Evolutionary conservation across 495 filamentous ascomycete species (phyloP).

Genomic region (Pyrenula aspistea): DNA sequence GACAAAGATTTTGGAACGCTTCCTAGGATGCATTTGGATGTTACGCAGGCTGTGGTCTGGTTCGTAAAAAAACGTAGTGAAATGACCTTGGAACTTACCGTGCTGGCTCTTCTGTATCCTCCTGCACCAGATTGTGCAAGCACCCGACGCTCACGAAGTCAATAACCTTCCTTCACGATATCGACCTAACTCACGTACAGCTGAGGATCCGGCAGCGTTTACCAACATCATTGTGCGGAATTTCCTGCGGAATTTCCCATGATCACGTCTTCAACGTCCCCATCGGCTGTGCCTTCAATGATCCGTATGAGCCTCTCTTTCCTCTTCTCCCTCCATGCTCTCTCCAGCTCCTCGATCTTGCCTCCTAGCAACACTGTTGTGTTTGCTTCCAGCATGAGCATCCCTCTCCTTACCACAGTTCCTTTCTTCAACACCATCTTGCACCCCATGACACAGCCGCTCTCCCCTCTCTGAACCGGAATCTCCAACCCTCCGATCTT

Average conservation of each 20-base stretch:
- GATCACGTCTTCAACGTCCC: background rate
- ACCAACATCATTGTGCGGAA: too few relatives aligned
- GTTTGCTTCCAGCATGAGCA: constrained; percentile 60
- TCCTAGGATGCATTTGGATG: too few relatives aligned
- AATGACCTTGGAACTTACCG: too few relatives aligned
- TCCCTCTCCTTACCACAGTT: constrained; percentile 55
- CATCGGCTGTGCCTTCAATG: constrained; percentile 8
- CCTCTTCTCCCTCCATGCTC: constrained; percentile 60
- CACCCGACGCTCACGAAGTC: too few relatives aligned
- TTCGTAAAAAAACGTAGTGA: too few relatives aligned
- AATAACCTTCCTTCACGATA: too few relatives aligned
- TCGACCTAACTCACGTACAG: too few relatives aligned
- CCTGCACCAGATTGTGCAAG: too few relatives aligned
- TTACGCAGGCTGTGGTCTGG: too few relatives aligned
- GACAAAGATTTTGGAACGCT: too few relatives aligned
- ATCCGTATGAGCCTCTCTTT: constrained; percentile 57
- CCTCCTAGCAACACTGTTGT: constrained; percentile 62
- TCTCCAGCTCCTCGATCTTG: constrained; percentile 73
- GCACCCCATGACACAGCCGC: constrained; percentile 54
- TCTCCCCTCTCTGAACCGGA: constrained; percentile 18
- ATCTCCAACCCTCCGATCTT: constrained; percentile 51
- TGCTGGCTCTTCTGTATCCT: too few relatives aligned
- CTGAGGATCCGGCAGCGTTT: too few relatives aligned
- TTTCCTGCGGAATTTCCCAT: background rate
- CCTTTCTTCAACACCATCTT: constrained; percentile 64